Base-by-base conservation (phyloP, 1,284 basidiomycete genomes). In the Cystobasidiaceae sp. region DNA sequence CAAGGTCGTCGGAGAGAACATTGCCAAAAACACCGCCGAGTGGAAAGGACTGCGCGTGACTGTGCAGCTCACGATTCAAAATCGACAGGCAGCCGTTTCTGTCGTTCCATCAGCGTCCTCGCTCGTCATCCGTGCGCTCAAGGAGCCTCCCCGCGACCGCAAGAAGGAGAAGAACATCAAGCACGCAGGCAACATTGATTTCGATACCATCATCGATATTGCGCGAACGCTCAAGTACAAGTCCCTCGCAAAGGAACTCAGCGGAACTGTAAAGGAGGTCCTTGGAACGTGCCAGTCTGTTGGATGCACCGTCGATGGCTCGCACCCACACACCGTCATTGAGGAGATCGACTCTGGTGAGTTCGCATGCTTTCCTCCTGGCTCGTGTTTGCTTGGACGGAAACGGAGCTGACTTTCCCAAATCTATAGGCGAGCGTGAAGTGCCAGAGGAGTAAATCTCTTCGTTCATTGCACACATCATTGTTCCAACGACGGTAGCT, bases 91-190 rank as follows among this genome's bases (percentile, higher is more conserved):
- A 64, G 82, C 88, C 74, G 93, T 97, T 76, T 85, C 93, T 69
- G 93, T 99, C 75, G 96, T 99, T 66, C 96, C 96, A 74, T 93
- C 93, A 61, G 94, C 96, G 64, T 96, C 91, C 52, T 94, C 96
- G 66, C 87, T 99, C 60, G 93, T 99, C 80, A 97, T 99, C 83
- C 88, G 87, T 77, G 94, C 96, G 70, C 88, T 99, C 78, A 99
- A 99, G 82, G 93, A 98, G 84, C 94, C 94, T 72, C 92, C 92
- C 75, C 92, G 94, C 78, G 94, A 98, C 83, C 88, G 96, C 75
- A 99, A 99, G 83, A 99, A 99, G 86, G 93, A 97, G 85, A 99
- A 99, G 85, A 98, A 98, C 85, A 94, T 97, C 82, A 93, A 93
- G 80, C 96, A 99, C 85, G 81, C 81, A 69, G 96, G 96, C 71